Evolutionary conservation across 1,284 basidiomycete species (phyloP), one percentile per base, ranked within the genome.

Genomic region (Phlebopus sp.): DNA sequence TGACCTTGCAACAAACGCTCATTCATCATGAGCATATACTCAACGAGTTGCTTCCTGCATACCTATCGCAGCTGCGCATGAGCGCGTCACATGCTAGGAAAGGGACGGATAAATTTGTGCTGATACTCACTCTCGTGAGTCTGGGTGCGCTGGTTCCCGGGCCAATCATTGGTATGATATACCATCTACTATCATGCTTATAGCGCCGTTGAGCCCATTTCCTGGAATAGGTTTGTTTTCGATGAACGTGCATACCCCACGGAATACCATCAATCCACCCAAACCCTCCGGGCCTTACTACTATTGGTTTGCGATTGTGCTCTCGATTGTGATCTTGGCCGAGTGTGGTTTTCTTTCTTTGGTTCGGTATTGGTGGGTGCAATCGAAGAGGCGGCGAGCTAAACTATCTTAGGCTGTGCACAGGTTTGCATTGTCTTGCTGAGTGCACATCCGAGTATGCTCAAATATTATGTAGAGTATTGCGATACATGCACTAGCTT

Each of bases 21-120:
- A 78, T 76, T n/a, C 88, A 96, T 64, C 92, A 90, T 68, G 94
- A 97, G 63, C 86, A 86, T 32, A 86, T 93, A 67, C 75, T 98
- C 19, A 85, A 86, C 49, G 86, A 96, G 58, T 89, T 89, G 23
- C 92, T 97, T 62, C 89, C 89, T 1, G 84, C 84, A 1, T 97
- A 96, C 66, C 72, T 96, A 11, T 80, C 85, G 5, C 84, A 92
- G 52, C 77, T 97, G 2, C 78, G 82, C 2, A 70, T 88, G 1
- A 77, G 77, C 9, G 79, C 85, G 37, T 76, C 78, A 11, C 69
- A 75, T 32, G 76, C 82, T 2, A 84, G 85, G 61, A 73, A 76
- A 5, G 78, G 78, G 4, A 82, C 78, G 6, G 87, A 90, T 62
- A 79, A 77, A 53, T 77, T 82, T 5, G 70, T 93, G 37, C 67